phyloP scores from a whole-genome alignment of 202 grass and related monocot genomes.

The Panicum virgatum region DNA sequence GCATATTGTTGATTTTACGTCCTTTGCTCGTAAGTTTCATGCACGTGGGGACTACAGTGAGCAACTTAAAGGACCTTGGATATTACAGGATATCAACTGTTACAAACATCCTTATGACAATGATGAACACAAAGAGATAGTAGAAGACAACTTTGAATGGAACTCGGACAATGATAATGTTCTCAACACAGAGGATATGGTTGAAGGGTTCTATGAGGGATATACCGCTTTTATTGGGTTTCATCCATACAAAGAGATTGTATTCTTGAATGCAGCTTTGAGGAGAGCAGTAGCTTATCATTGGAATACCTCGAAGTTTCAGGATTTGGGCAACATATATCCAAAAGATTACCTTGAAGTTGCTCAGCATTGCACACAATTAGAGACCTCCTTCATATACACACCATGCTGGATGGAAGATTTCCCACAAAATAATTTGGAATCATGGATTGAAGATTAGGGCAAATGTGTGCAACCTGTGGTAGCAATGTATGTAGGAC shows the following conservation, averaged over 20 bases:
- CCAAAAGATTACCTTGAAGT: background rate
- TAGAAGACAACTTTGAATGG: conserved; percentile 16
- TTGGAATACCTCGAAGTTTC: conserved; percentile 11
- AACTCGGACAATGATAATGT: background rate
- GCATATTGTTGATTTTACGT: background rate
- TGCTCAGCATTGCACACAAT: background rate
- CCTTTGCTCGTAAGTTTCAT: background rate
- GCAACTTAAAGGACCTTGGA: background rate
- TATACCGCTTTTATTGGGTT: background rate
- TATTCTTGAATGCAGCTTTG: background rate
- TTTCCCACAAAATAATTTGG: background rate
- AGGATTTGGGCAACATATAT: conserved; percentile 14
- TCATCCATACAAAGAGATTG: conserved; percentile 14
- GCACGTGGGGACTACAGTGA: background rate
- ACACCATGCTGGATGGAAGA: conserved; percentile 21
- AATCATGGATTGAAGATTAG: background rate
- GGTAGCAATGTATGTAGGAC: background rate
- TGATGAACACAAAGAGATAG: background rate
- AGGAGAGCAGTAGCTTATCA: background rate
- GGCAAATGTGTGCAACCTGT: background rate
- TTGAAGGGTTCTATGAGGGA: background rate
- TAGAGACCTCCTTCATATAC: background rate
- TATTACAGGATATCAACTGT: background rate
- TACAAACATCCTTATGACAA: background rate
- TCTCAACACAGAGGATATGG: background rate